phyloP scores from a whole-genome alignment of 2,329 filamentous ascomycete genomes.

The Zymoseptoria ardabiliae region DNA sequence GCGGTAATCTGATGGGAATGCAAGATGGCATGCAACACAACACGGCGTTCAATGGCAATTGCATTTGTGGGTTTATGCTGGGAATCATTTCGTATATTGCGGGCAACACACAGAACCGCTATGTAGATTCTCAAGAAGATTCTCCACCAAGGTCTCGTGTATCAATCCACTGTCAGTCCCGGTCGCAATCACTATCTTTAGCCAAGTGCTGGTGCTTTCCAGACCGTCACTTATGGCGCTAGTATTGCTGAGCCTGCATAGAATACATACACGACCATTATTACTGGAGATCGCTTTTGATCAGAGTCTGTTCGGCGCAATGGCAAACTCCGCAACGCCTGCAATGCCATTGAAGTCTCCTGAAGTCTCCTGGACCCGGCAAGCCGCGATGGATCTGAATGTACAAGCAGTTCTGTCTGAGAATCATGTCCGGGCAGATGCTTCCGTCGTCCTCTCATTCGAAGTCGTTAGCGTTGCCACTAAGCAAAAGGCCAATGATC shows the following conservation, averaged over 20 bases:
- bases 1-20: background rate
- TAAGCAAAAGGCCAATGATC: conserved; percentile 85
- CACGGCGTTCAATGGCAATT: background rate
- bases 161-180: background rate
- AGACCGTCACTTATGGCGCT: background rate
- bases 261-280: background rate
- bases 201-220: background rate
- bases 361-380: background rate
- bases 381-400: background rate
- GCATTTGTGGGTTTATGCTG: background rate
- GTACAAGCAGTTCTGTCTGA: background rate
- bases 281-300: background rate
- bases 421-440: background rate
- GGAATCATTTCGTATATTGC: background rate
- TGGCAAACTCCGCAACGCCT: background rate
- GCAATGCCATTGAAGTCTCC: background rate
- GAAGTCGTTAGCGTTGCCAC: conserved; percentile 75
- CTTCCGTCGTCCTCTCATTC: conserved; percentile 17
- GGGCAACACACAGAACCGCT: background rate
- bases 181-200: background rate
- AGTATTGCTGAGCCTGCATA: background rate
- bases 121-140: background rate
- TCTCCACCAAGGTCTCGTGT: background rate
- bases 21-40: background rate
- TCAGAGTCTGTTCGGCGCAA: background rate